Evolutionary conservation across 257 asterid genomes (phyloP), one percentile per base, ranked within the genome.

Genomic region (Dorcoceras hygrometricum): DNA sequence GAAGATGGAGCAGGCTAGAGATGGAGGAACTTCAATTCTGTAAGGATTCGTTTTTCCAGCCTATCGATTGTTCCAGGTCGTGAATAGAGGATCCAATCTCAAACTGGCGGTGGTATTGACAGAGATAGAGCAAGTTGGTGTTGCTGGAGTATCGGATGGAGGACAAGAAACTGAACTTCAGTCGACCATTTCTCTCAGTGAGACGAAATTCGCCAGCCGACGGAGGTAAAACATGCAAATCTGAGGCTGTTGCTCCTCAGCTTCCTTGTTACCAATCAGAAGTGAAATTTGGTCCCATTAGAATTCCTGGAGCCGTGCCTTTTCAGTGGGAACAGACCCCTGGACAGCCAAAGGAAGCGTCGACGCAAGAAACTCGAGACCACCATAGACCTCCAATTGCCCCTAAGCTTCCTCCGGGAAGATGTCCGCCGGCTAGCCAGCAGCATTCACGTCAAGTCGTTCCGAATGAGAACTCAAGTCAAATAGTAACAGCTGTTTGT

Each of bases 301-400:
- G 85, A 2, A 78, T 79, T n/a, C 81, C 90, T 0, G 96, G 94
- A 53, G 69, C 80, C 6, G 89, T 89, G 27, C 98, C 98, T n/a
- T 91, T 91, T 29, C 36, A 28, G 4, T 89, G 98, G 98, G 98
- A 91, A 62, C 86, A 68, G 60, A 76, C 62, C 62, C 98, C 96
- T 20, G 98, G 98, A 70, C 77, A 54, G 69, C 90, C 96, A 10
- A 89, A 87, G 78, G 77, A 79, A 59, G 84, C 73, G 36, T 26
- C 28, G 29, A 79, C 31, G 32, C 72, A 66, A 22, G 73, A 65
- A 39, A 20, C 66, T 58, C 61, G 24, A 26, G 20, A 29, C 62
- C 20, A 18, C 20, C 70, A 71, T 5, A 72, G 43, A 23, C 84
- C 81, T 61, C 89, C 82, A 0, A 54, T 68, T 55, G 83, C 77